Evolutionary conservation across 306 rosid genomes (phyloP).

Genomic region (Prunus mume): DNA sequence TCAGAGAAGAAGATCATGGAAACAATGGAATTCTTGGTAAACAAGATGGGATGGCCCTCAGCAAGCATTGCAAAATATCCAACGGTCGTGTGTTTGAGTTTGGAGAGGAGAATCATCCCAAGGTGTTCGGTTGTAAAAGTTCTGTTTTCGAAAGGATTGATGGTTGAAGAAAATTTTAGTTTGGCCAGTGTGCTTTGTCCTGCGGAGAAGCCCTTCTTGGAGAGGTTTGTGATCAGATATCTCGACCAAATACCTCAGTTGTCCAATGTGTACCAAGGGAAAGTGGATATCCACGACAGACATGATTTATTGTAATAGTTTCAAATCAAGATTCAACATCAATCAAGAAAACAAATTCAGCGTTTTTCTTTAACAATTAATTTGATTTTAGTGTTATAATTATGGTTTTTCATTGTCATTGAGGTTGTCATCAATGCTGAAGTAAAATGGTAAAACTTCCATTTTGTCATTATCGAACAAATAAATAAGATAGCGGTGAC

Average conservation of each 20-base stretch:
- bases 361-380: neutral
- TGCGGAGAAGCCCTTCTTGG: slow-evolving; percentile 16
- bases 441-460: no score
- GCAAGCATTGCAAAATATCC: slow-evolving; percentile 9
- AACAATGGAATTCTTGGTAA: slow-evolving; percentile 22
- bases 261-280: slow-evolving; percentile 20
- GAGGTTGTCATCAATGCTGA: no score
- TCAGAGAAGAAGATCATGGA: slow-evolving; percentile 26
- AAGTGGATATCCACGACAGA: neutral
- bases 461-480: no score
- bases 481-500: no score
- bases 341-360: neutral
- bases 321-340: neutral
- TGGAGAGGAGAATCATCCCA: slow-evolving; percentile 31
- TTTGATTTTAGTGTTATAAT: no score
- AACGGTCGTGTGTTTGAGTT: neutral
- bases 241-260: slow-evolving; percentile 21
- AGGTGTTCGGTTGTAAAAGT: slow-evolving; percentile 25
- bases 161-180: neutral
- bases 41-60: slow-evolving; percentile 20
- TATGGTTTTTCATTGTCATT: no score
- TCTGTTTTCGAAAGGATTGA: slow-evolving; percentile 25
- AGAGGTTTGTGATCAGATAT: slow-evolving; percentile 27
- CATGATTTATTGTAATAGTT: neutral
- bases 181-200: neutral